Base-by-base conservation (phyloP, 2,329 filamentous ascomycete species). In the Xylaria sp. region DNA sequence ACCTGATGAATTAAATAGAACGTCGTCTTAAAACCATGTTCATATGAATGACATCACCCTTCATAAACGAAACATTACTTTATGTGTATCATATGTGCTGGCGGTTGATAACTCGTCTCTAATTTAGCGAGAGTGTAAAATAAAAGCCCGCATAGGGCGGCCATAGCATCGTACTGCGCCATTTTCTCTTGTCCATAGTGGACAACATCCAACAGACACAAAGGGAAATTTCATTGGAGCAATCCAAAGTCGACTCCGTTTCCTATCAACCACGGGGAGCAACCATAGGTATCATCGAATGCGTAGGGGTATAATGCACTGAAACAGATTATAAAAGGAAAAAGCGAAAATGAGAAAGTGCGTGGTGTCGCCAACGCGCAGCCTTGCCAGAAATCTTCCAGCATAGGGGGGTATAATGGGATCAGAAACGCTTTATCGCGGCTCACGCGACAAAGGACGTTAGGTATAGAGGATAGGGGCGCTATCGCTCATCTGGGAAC, bases 281-380 rank as follows among this genome's bases (percentile, higher is more conserved):
- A 69, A 36, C 57, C 33, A 64, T 51, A 55, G 49, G 61, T 64
- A 64, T 67, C 63, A 59, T 72, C 67, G 71, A 73, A 74, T 73
- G 71, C 74, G 71, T 73, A 74, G 71, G 75, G 75, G 75, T 77
- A 77, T 77, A 77, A 72, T 76, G 75, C 73, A 68, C 61, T 54
- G 33, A 64, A 64, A 63, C 67, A 71, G 48, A 68, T 55, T 58
- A 41, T 63, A 41, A 12, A 33, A 58, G 52, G 20, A 36, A 20
- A 31, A 46, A 51, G 31, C 54, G 36, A 31, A 52, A 59, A 46
- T 23, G 20, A 48, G 4, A 8, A 23, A 13, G 8, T 10, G 64
- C 54, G 33, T 51, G 48, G 52, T 64, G 60, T 46, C 52, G 62
- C 23, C 49, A 54, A 36, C 46, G 62, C 64, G 62, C 59, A 60